Base-by-base conservation (phyloP, 1,139 yeast species). In the Pichia norvegensis region DNA sequence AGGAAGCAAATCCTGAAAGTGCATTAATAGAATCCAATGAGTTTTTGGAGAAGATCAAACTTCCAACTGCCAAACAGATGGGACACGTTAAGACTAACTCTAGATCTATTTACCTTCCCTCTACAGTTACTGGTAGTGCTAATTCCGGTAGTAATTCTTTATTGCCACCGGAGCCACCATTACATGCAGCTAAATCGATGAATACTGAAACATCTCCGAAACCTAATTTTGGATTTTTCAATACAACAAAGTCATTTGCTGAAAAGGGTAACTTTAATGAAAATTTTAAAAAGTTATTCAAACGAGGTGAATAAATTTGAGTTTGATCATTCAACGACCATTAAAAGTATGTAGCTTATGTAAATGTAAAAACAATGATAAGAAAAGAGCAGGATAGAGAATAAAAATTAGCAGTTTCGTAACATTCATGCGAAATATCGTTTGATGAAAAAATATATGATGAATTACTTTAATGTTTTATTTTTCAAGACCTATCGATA, bases 271-370 rank as follows among this genome's bases (percentile, higher is more conserved):
- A 56, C 43, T 55, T 62, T 31, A 63, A 63, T 44, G 67, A 64
- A 44, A 63, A 63, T 42, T 59, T 63, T 37, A 64, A 64, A 29
- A 62, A 63, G 50, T 56, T 63, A 40, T 63, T 63, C 52, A 61
- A 63, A 41, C 55, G 63, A 46, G 52, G 51, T 14, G 49, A 48
- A 11, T 47, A 25, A 38, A 17, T 13, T 10, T n/a, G n/a, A 29
- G 33, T 20, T 19, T 20, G 37, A 35, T 35, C 37, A 35, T 35
- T 35, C 37, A 19, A 20, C 17, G 37, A 35, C 37, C 37, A 35
- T 13, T 35, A 19, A 19, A 35, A 35, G 20, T 19, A 19, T 19
- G n/a, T 19, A 20, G n/a, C 7, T 19, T 20, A 19, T 35, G 5
- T 35, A 35, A 33, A 35, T 19, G 23, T 35, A 35, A 35, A 19